phyloP scores from a whole-genome alignment of 805 yeast genomes.

The Maudiozyma turicensis region DNA sequence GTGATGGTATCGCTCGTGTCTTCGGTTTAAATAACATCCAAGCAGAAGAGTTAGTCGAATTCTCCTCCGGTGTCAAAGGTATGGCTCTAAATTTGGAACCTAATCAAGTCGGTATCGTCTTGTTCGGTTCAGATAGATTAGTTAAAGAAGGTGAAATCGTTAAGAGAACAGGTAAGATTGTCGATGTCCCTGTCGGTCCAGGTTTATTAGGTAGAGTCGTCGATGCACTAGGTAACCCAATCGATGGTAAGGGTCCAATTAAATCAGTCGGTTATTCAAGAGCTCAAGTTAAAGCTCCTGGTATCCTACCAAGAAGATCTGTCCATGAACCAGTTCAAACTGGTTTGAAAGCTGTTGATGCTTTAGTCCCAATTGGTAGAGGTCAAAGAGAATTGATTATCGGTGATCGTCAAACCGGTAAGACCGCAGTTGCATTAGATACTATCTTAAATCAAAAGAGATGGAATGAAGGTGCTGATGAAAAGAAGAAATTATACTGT shows the following conservation, averaged over 20 bases:
- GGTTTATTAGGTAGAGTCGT: constrained; percentile 97
- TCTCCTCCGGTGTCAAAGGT: constrained; percentile 99
- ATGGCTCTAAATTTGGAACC: constrained; percentile 99
- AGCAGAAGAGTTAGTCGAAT: constrained; percentile 99
- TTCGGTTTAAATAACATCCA: constrained; percentile 99
- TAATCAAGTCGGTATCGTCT: constrained; percentile 99
- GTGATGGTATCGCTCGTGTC: constrained; percentile 99
- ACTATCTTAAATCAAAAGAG: constrained; percentile 98
- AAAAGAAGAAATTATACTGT: constrained; percentile 97
- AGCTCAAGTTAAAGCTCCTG: constrained; percentile 99
- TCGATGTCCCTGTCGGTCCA: constrained; percentile 98
- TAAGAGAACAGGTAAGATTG: constrained; percentile 99
- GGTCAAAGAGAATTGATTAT: constrained; percentile 99
- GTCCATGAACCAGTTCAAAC: constrained; percentile 99
- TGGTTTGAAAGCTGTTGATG: constrained; percentile 98
- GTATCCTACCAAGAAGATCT: constrained; percentile 98
- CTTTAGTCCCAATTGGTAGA: constrained; percentile 99
- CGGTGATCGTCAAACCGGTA: constrained; percentile 99
- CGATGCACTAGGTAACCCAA: constrained; percentile 98
- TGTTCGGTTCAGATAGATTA: constrained; percentile 97
- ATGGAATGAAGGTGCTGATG: constrained; percentile 93
- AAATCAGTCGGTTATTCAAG: constrained; percentile 74
- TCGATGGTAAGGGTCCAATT: constrained; percentile 99
- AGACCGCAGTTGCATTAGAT: constrained; percentile 98
- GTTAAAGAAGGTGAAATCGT: constrained; percentile 99